Evolutionary conservation across 805 yeast genomes (phyloP), one percentile per base, ranked within the genome.

Genomic region (Saturnispora saitoi): DNA sequence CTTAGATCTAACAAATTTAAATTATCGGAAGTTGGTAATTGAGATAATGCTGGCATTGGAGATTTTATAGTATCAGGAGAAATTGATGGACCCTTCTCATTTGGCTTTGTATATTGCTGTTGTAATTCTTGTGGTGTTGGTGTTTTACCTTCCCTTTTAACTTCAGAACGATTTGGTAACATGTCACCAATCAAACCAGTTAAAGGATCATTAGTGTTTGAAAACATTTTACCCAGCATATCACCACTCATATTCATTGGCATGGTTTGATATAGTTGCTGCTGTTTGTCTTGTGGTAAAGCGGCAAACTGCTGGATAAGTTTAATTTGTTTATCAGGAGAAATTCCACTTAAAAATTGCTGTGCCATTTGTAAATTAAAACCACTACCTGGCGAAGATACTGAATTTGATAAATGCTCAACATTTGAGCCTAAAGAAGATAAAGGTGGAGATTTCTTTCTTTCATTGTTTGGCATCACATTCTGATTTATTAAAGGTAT

Each of bases 1-100:
- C 83, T 75, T 52, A 91, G 69, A 64, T 91, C 97, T 30, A 84
- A 69, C 75, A 85, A 70, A 63, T 86, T 85, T 43, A 85, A 67
- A 47, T 61, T 55, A 40, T 54, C 57, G 2, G 43, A 20, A 5
- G 57, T 50, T 11, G 62, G 45, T n/a, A 41, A 47, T 9, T 48
- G 47, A 5, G 56, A 43, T 6, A 58, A 29, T 4, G 56, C 42
- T 3, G 59, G 57, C n/a, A 62, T 56, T 7, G 65, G 54, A 2
- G 64, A 58, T 44, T 57, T 54, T 17, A 64, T 63, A 19, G 61
- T 50, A 48, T 62, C 60, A 4, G 68, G 67, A 3, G 66, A 62
- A 32, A 63, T 47, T 26, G 59, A 42, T 50, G 68, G 56, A 6
- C 62, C 55, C 31, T 22, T 20, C 4, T 49, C 32, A 48, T 47